phyloP scores from a whole-genome alignment of 768 basidiomycete species.

The Mycena kentingensis region DNA sequence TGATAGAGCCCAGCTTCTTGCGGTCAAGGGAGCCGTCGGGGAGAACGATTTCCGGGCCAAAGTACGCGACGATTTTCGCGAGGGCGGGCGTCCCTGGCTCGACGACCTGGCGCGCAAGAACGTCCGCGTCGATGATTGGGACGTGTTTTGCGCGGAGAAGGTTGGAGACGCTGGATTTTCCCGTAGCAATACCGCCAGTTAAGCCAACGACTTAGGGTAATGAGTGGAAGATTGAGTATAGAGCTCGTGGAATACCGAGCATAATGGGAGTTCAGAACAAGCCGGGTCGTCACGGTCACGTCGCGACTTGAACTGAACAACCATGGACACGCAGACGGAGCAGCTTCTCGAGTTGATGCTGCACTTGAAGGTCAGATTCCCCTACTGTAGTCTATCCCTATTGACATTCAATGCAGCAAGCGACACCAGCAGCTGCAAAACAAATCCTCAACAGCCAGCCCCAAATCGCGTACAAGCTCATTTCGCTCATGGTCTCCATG shows the following conservation, averaged over 20 bases:
- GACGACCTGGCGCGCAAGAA: constrained; percentile 84
- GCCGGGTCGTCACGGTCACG: background rate
- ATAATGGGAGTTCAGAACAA: constrained; percentile 1
- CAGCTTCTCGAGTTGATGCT: constrained; percentile 72
- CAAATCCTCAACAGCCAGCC: constrained; percentile 72
- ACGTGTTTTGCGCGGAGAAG: constrained; percentile 66
- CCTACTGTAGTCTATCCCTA: background rate
- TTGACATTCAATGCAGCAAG: constrained; percentile 52
- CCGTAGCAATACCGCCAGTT: constrained; percentile 95
- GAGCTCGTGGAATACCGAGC: constrained; percentile 11
- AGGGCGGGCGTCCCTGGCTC: constrained; percentile 80
- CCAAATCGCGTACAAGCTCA: constrained; percentile 75
- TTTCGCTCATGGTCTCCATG: constrained; percentile 77
- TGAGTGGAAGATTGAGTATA: background rate
- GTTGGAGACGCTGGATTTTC: constrained; percentile 89
- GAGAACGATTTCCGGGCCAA: constrained; percentile 70
- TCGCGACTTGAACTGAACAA: background rate
- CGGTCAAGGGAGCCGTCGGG: constrained; percentile 78
- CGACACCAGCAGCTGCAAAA: constrained; percentile 68
- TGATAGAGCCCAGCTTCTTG: constrained; percentile 76
- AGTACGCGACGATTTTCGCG: constrained; percentile 62
- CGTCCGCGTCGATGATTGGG: constrained; percentile 92
- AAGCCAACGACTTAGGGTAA: constrained; percentile 76
- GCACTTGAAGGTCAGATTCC: constrained; percentile 61
- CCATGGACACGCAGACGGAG: constrained; percentile 61